Evolutionary conservation across 441 rosid genomes (phyloP).

Genomic region (Mallotus repandus): DNA sequence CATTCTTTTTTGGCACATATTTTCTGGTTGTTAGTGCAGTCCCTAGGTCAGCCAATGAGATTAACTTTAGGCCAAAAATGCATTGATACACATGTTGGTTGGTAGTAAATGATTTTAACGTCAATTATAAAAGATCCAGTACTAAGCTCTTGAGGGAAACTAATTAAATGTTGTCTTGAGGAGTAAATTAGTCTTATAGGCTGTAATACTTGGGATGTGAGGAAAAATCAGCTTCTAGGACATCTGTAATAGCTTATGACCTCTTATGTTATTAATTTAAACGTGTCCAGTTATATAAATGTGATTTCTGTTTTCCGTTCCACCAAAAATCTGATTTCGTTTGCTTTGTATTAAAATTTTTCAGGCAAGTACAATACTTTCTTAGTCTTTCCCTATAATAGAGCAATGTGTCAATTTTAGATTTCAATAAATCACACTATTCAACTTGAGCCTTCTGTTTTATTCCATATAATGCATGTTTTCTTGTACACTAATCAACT

Average conservation of each 20-base stretch:
- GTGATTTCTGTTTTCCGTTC: neutral
- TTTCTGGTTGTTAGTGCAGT: neutral
- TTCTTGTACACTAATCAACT: conserved; percentile 11
- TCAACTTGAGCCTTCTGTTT: neutral
- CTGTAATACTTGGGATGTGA: neutral
- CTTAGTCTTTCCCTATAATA: neutral
- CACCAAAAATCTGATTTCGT: neutral
- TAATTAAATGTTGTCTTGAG: neutral
- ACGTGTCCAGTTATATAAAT: neutral
- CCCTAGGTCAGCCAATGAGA: neutral
- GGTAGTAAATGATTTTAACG: neutral
- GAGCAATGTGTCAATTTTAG: neutral
- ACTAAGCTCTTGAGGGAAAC: neutral
- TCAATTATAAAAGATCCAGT: neutral
- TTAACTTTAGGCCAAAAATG: too few species aligned
- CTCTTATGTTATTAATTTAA: neutral
- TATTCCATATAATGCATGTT: neutral
- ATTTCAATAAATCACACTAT: neutral
- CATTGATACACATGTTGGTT: neutral
- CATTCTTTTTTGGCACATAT: neutral
- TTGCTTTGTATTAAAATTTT: neutral
- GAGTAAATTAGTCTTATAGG: neutral
- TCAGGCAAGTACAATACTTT: neutral
- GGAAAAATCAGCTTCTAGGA: neutral
- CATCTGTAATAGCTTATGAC: neutral